A percentile compares a stretch with the other conserved stretches of the same genome.
phyloP scores from a whole-genome alignment of 306 rosid genomes.

The Casuarina equisetifolia region DNA sequence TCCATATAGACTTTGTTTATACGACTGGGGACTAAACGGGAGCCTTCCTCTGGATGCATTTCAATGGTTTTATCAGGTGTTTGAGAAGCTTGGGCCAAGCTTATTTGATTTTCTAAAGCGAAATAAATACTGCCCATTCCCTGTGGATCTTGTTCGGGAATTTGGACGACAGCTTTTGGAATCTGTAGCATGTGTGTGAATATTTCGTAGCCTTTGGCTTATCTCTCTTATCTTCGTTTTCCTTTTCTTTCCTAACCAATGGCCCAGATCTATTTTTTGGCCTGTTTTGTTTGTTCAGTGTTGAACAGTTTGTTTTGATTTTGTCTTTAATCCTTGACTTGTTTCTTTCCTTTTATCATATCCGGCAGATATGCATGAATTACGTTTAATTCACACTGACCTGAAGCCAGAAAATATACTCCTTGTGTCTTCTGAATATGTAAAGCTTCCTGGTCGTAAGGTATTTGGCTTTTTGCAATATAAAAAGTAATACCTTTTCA shows the following conservation, averaged over 20 bases:
- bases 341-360: constrained; percentile 42
- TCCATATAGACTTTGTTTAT: constrained; percentile 52
- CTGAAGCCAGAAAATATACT: constrained; percentile 99
- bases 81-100: constrained; percentile 99
- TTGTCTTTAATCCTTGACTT: constrained; percentile 34
- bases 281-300: constrained; percentile 44
- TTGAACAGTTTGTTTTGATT: constrained; percentile 31
- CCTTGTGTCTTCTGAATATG: constrained; percentile 87
- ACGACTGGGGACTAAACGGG: constrained; percentile 62
- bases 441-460: constrained; percentile 85
- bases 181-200: constrained; percentile 98
- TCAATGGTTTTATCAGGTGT: constrained; percentile 95
- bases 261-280: constrained; percentile 41
- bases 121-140: constrained; percentile 96
- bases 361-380: constrained; percentile 91
- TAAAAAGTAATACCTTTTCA: constrained; percentile 25
- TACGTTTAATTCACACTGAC: constrained; percentile 84
- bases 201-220: constrained; percentile 62
- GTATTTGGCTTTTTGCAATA: constrained; percentile 51
- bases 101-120: constrained; percentile 99
- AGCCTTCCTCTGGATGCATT: constrained; percentile 70
- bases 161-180: constrained; percentile 99
- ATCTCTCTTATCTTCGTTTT: constrained; percentile 40
- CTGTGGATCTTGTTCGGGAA: constrained; percentile 99
- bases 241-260: constrained; percentile 32